Evolutionary conservation across 352 stramenopile species (phyloP).

Genomic region (Pythium oligandrum): DNA sequence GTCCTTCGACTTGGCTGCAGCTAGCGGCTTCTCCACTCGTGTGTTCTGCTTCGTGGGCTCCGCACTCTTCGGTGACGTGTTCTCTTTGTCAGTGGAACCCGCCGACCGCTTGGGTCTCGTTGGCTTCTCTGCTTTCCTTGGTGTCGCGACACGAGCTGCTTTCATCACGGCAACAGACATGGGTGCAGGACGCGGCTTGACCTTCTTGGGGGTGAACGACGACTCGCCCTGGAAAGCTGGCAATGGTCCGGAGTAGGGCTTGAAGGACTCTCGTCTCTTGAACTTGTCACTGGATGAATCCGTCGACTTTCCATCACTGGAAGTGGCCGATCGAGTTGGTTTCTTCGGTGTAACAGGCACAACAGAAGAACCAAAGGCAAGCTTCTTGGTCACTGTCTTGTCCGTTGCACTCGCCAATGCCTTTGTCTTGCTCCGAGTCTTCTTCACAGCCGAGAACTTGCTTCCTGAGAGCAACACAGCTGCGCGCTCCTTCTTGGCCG

Average conservation of each 20-base stretch:
- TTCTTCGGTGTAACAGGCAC: background rate
- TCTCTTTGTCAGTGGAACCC: conserved; percentile 3
- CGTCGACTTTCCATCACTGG: background rate
- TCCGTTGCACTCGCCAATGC: conserved; percentile 5
- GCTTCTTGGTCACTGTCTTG: conserved; percentile 22
- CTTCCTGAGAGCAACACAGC: conserved; percentile 12
- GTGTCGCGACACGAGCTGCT: conserved; percentile 13
- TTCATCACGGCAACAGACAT: conserved; percentile 23
- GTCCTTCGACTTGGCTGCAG: conserved; percentile 5
- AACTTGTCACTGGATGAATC: background rate
- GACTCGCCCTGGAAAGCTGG: conserved; percentile 56
- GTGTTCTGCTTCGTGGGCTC: conserved; percentile 1
- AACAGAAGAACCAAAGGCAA: conserved; percentile 11
- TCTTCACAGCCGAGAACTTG: conserved; percentile 24
- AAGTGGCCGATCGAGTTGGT: background rate
- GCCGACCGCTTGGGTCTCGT: background rate
- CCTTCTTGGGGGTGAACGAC: conserved; percentile 49
- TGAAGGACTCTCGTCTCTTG: conserved; percentile 27
- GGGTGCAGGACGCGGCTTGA: conserved; percentile 19
- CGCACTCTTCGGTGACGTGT: conserved; percentile 11
- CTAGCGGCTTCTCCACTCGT: conserved; percentile 14
- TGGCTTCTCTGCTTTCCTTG: conserved; percentile 5
- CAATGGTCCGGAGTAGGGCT: conserved; percentile 62
- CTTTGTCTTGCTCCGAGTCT: conserved; percentile 24
- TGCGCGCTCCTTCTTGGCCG: conserved; percentile 18